Evolutionary conservation across 352 stramenopile species (phyloP).

Genomic region (Phytophthora fragariaefolia): DNA sequence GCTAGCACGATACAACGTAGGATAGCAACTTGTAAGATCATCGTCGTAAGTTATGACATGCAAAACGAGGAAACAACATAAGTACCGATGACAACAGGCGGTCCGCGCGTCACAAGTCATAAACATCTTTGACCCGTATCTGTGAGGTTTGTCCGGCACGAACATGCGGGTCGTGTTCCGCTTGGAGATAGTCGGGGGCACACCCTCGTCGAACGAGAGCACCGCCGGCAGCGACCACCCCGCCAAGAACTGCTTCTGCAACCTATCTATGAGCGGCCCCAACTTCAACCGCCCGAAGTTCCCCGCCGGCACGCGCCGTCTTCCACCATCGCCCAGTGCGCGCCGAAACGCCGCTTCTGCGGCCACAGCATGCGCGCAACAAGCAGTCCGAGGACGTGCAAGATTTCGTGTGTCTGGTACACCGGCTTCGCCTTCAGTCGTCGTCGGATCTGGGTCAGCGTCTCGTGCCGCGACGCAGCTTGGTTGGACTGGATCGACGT

Average conservation of each 20-base stretch:
- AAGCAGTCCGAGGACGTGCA: conserved; percentile 28
- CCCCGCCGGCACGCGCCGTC: conserved; percentile 14
- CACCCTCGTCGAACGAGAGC: conserved; percentile 38
- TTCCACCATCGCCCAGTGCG: conserved; percentile 24
- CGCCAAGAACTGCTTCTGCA: conserved; percentile 15
- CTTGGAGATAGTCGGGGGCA: conserved; percentile 29
- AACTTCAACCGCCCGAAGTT: conserved; percentile 31
- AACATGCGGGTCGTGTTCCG: conserved; percentile 42
- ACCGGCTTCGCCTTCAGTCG: conserved; percentile 1
- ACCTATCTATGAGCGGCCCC: not conserved
- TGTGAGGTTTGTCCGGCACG: conserved; percentile 39
- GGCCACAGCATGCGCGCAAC: conserved; percentile 30
- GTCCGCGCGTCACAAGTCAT: conserved; percentile 37
- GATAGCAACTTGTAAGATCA: not conserved
- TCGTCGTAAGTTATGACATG: conserved; percentile 19
- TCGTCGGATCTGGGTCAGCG: no score
- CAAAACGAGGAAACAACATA: not conserved
- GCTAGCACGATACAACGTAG: not conserved
- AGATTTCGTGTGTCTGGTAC: no score
- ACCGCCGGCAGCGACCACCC: no score
- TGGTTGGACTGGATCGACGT: no score
- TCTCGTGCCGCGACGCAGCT: no score
- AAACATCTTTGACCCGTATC: conserved; percentile 28
- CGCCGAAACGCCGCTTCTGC: conserved; percentile 16
- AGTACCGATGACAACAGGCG: conserved; percentile 20